phyloP scores from a whole-genome alignment of 2,329 filamentous ascomycete species.

The Colletotrichum shisoi region DNA sequence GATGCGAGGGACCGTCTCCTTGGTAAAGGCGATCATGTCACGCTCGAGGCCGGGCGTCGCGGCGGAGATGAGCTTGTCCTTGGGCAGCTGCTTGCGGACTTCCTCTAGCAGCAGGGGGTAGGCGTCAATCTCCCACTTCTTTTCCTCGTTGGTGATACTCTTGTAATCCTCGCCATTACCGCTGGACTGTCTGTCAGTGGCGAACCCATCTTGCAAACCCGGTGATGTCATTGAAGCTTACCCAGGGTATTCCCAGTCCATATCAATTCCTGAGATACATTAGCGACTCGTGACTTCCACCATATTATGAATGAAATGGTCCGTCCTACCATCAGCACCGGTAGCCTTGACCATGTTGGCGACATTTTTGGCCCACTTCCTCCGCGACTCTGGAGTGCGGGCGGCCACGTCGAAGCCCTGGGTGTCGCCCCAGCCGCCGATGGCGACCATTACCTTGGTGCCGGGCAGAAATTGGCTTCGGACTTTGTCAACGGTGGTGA shows the following conservation, averaged over 20 bases:
- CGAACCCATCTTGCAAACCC: neutral
- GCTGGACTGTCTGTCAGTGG: slow-evolving; percentile 43
- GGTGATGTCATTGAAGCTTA: slow-evolving; percentile 41
- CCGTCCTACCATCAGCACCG: slow-evolving; percentile 68
- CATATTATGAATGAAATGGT: slow-evolving; percentile 44
- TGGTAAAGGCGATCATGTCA: slow-evolving; percentile 74
- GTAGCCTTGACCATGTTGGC: slow-evolving; percentile 67
- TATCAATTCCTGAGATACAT: slow-evolving; percentile 48
- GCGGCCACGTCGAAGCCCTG: slow-evolving; percentile 68
- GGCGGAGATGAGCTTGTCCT: slow-evolving; percentile 68
- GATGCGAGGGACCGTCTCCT: slow-evolving; percentile 65
- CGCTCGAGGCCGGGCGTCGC: slow-evolving; percentile 70
- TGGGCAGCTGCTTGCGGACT: slow-evolving; percentile 65
- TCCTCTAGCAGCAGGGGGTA: slow-evolving; percentile 69
- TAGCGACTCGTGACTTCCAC: neutral
- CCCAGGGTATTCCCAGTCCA: slow-evolving; percentile 73
- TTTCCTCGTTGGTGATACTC: slow-evolving; percentile 65
- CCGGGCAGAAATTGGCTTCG: slow-evolving; percentile 58
- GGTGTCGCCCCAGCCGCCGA: slow-evolving; percentile 79
- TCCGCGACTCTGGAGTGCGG: slow-evolving; percentile 52
- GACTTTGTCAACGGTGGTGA: slow-evolving; percentile 59
- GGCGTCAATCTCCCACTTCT: slow-evolving; percentile 67
- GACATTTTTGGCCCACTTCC: slow-evolving; percentile 70
- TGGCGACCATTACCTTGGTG: slow-evolving; percentile 73
- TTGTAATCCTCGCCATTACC: slow-evolving; percentile 78